Evolutionary conservation across 495 filamentous ascomycete species (phyloP).

Genomic region (Podospora tetraspora): DNA sequence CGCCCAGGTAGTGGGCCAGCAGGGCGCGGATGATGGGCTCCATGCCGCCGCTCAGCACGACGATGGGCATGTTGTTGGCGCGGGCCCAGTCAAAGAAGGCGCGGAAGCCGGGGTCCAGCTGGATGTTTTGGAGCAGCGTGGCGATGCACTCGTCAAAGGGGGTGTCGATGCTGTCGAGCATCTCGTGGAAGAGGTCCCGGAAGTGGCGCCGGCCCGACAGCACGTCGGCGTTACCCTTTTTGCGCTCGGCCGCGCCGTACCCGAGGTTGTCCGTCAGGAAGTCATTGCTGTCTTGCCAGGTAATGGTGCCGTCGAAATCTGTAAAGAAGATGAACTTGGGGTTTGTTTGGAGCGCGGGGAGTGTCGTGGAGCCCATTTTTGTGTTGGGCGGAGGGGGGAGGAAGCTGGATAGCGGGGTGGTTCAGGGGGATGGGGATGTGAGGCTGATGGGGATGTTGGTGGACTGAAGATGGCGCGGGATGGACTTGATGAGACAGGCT

Average conservation of each 20-base stretch:
- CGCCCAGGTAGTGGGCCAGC: slow-evolving; percentile 70
- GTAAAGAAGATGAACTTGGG: slow-evolving; percentile 94
- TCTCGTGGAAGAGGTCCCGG: slow-evolving; percentile 77
- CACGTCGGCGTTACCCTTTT: slow-evolving; percentile 63
- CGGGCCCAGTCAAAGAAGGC: slow-evolving; percentile 78
- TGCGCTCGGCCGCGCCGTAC: slow-evolving; percentile 63
- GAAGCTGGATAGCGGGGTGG: too few relatives aligned
- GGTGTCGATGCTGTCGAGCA: slow-evolving; percentile 75
- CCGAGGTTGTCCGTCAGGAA: slow-evolving; percentile 91
- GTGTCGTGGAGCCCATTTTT: slow-evolving; percentile 29
- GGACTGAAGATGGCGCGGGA: neutral
- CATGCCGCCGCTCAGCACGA: slow-evolving; percentile 89
- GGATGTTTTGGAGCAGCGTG: slow-evolving; percentile 71
- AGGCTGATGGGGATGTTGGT: neutral
- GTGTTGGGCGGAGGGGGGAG: too few relatives aligned
- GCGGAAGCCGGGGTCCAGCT: slow-evolving; percentile 77
- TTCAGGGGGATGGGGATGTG: too few relatives aligned
- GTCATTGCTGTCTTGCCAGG: slow-evolving; percentile 88
- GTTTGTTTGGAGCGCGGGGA: slow-evolving; percentile 55
- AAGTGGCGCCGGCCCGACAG: slow-evolving; percentile 64
- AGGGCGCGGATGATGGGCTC: slow-evolving; percentile 81
- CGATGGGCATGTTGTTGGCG: slow-evolving; percentile 80
- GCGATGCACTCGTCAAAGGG: slow-evolving; percentile 77
- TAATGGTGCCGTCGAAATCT: slow-evolving; percentile 96
- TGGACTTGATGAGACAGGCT: neutral